A percentile compares a stretch with the other conserved stretches of the same genome.
Conservation (phyloP, 345 rosid genomes). For the Clarkia xantiana region DNA sequence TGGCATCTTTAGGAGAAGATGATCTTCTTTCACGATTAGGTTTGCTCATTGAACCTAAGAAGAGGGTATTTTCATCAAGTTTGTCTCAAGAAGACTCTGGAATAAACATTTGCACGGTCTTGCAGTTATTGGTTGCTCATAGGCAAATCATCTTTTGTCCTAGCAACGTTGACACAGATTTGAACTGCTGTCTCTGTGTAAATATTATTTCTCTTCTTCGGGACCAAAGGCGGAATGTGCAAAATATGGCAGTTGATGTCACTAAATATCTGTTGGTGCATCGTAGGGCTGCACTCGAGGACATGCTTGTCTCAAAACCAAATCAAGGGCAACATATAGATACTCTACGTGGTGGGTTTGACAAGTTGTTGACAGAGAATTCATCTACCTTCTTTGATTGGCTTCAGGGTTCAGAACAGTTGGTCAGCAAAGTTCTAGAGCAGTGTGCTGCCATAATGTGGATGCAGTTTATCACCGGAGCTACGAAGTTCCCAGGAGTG, state of each 20-base stretch:
- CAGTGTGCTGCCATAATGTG: constrained; percentile 97
- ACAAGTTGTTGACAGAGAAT: constrained; percentile 73
- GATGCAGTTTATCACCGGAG: constrained; percentile 86
- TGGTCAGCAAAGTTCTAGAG: constrained; percentile 72
- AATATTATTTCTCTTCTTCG: constrained; percentile 69
- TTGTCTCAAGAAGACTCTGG: constrained; percentile 54
- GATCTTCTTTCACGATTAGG: constrained; percentile 68
- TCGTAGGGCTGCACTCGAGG: constrained; percentile 82
- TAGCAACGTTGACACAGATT: constrained; percentile 81
- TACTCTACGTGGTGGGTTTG: constrained; percentile 92
- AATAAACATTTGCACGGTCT: constrained; percentile 62
- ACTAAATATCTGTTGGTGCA: constrained; percentile 74
- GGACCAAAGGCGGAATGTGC: constrained; percentile 74
- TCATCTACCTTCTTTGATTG: constrained; percentile 67
- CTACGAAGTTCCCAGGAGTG: constrained; percentile 90
- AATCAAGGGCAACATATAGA: constrained; percentile 73
- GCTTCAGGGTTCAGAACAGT: constrained; percentile 70
- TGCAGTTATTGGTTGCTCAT: constrained; percentile 89
- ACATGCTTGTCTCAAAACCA: constrained; percentile 74
- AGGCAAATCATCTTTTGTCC: constrained; percentile 85
- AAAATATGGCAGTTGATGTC: constrained; percentile 72
- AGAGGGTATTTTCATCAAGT: constrained; percentile 27
- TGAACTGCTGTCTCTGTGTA: constrained; percentile 85
- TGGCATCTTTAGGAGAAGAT: constrained; percentile 76
- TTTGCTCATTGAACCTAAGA: constrained; percentile 55